A percentile compares a stretch with the other conserved stretches of the same genome.
These are phyloP conservation scores for Macroventuria anomochaeta DNA, from an alignment of 2,329 filamentous ascomycete species.

Conservation along the genomic window DNA sequence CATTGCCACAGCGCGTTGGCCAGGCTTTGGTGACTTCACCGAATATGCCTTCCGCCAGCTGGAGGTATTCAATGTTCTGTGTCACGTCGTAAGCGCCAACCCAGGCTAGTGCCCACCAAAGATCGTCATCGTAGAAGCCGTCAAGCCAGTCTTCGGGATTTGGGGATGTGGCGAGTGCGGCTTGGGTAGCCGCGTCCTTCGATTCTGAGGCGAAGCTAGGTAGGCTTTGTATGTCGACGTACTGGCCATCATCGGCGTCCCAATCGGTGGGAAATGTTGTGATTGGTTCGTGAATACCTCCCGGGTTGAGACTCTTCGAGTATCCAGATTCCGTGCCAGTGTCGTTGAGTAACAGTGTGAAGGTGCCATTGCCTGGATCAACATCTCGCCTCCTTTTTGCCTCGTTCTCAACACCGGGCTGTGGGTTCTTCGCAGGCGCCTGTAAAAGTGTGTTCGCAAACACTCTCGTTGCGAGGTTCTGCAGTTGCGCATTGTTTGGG, in stretches of 20 bases:
- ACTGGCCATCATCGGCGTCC: conserved; percentile 14
- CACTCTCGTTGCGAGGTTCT: conserved; percentile 47
- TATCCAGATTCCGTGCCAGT: conserved; percentile 26
- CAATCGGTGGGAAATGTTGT: conserved; percentile 32
- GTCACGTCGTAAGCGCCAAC: conserved; percentile 63
- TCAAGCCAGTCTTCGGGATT: conserved; percentile 48
- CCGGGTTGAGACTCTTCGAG: conserved; percentile 27
- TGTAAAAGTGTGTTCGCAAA: conserved; percentile 54
- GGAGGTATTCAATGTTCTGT: conserved; percentile 52
- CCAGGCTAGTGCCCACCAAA: conserved; percentile 60
- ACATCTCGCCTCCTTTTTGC: conserved; percentile 12
- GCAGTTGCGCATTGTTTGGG: conserved; percentile 38
- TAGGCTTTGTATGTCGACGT: conserved; percentile 19
- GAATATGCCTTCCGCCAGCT: conserved; percentile 59
- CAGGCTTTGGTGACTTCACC: conserved; percentile 50
- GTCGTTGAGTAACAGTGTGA: conserved; percentile 10
- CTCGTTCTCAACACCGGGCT: conserved; percentile 33
- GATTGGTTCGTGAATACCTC: conserved; percentile 22
- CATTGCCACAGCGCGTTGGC: conserved; percentile 52
- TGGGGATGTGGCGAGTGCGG: conserved; percentile 17
- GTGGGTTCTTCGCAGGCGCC: conserved; percentile 41
- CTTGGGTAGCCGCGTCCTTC: conserved; percentile 8
- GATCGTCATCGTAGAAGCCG: conserved; percentile 61
- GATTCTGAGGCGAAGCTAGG: conserved; percentile 13
- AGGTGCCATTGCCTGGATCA: conserved; percentile 15